These are phyloP conservation scores for Claviceps arundinis DNA, from an alignment of 2,329 filamentous ascomycete species.

Conservation along the genomic window DNA sequence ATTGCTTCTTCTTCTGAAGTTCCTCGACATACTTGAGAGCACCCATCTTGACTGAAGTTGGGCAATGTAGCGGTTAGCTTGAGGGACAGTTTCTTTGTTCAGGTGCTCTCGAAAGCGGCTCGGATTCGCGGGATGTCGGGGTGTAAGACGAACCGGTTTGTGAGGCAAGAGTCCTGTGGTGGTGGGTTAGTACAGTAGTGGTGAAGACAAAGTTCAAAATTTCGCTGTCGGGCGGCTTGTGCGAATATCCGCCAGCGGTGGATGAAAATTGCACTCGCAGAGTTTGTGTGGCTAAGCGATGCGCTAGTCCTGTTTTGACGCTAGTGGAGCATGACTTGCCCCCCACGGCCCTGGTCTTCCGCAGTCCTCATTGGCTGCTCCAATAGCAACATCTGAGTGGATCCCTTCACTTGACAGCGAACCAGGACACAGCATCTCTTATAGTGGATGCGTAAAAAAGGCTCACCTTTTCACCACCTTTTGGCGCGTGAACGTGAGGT, in stretches of 20 bases:
- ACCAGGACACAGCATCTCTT: background rate
- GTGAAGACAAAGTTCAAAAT: slow-evolving; percentile 19
- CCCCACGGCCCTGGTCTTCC: slow-evolving; percentile 16
- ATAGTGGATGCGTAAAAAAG: too few relatives aligned
- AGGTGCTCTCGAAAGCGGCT: background rate
- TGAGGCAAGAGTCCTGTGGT: slow-evolving; percentile 21
- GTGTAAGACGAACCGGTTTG: slow-evolving; percentile 22
- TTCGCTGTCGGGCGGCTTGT: slow-evolving; percentile 10
- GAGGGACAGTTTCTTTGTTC: background rate
- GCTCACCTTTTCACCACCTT: too few relatives aligned
- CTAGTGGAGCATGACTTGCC: slow-evolving; percentile 18
- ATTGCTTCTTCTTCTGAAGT: slow-evolving; percentile 99
- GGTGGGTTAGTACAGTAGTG: slow-evolving; percentile 21
- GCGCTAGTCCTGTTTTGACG: slow-evolving; percentile 13
- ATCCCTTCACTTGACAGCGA: background rate
- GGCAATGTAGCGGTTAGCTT: slow-evolving; percentile 1
- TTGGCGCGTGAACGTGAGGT: background rate
- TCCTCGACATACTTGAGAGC: slow-evolving; percentile 99
- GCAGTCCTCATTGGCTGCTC: background rate
- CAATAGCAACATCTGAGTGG: background rate
- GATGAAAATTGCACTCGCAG: slow-evolving; percentile 17
- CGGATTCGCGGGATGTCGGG: background rate
- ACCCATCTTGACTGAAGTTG: slow-evolving; percentile 66
- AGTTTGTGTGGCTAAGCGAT: slow-evolving; percentile 28
- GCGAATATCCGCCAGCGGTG: slow-evolving; percentile 17